phyloP scores from a whole-genome alignment of 108 stramenopile genomes.

The Nannochloropsis oceanica region DNA sequence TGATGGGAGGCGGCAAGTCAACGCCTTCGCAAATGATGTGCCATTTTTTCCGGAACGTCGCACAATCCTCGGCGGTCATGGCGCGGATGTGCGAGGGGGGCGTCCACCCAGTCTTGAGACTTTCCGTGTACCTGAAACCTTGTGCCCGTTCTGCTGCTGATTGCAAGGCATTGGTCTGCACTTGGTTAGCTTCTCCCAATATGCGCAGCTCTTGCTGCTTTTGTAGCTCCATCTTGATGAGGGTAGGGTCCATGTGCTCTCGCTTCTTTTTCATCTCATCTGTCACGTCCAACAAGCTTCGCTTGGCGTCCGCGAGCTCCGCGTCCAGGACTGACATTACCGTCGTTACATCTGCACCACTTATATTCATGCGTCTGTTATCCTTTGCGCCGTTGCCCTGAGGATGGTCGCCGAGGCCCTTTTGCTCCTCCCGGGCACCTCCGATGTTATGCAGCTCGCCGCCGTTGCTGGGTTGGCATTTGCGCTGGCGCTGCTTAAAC shows the following conservation, averaged over 20 bases:
- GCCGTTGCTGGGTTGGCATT: not conserved
- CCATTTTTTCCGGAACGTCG: constrained; percentile 72
- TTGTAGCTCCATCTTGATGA: constrained; percentile 42
- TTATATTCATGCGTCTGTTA: not conserved
- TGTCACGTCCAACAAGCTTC: constrained; percentile 63
- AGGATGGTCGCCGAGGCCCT: not conserved
- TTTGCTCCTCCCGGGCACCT: not conserved
- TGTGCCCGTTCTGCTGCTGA: constrained; percentile 76
- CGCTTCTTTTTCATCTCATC: constrained; percentile 54
- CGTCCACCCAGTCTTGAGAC: constrained; percentile 72
- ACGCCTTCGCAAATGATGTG: constrained; percentile 87
- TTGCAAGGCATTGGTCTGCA: constrained; percentile 88
- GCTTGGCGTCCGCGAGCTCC: constrained; percentile 15
- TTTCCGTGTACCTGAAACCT: constrained; percentile 57
- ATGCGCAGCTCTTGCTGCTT: constrained; percentile 62
- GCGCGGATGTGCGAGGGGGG: constrained; percentile 56
- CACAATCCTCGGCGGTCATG: constrained; percentile 53
- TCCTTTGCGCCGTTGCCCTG: not conserved
- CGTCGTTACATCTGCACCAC: not conserved
- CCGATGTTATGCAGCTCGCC: not conserved
- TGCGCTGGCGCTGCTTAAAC: not conserved
- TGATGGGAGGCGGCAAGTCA: constrained; percentile 65
- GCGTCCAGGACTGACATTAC: not conserved
- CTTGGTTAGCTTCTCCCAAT: constrained; percentile 64
- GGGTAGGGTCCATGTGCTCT: constrained; percentile 44